Evolutionary conservation across 2,329 filamentous ascomycete species (phyloP).

Genomic region (Fusarium irregulare): DNA sequence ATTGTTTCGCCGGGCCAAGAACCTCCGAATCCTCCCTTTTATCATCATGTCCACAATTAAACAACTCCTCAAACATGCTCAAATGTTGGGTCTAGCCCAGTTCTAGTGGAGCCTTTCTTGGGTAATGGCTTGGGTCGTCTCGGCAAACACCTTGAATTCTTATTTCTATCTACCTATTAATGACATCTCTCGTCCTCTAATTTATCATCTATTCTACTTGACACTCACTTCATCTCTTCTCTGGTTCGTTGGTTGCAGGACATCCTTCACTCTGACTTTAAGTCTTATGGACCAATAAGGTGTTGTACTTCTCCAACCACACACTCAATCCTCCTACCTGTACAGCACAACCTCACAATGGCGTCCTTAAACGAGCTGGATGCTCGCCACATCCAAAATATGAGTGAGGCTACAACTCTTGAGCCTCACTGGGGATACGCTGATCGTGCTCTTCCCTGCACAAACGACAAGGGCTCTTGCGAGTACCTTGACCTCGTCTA

Average conservation of each 20-base stretch:
- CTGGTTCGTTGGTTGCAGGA: slow-evolving; percentile 10
- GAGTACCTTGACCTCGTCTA: slow-evolving; percentile 65
- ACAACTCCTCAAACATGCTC: slow-evolving; percentile 33
- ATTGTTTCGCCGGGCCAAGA: slow-evolving; percentile 38
- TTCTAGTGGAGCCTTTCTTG: slow-evolving; percentile 21
- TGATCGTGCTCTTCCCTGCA: slow-evolving; percentile 59
- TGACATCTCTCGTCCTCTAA: slow-evolving; percentile 31
- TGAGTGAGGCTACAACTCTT: slow-evolving; percentile 49
- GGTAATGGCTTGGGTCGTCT: background rate
- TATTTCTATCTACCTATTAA: slow-evolving; percentile 41
- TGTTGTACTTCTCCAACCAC: background rate
- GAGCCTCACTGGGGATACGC: slow-evolving; percentile 61
- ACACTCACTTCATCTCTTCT: slow-evolving; percentile 12
- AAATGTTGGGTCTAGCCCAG: slow-evolving; percentile 3
- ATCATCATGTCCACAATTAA: slow-evolving; percentile 10
- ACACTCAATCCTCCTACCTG: no score
- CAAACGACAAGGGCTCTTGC: slow-evolving; percentile 60
- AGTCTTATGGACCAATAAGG: background rate
- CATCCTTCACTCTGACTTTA: background rate
- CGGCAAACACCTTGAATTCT: slow-evolving; percentile 21
- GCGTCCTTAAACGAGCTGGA: slow-evolving; percentile 37
- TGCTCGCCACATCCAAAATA: slow-evolving; percentile 57
- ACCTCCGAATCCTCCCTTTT: slow-evolving; percentile 3
- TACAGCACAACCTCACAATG: slow-evolving; percentile 11
- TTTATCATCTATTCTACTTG: background rate